Conservation (phyloP, 2,329 filamentous ascomycete species). For the Fusarium sp. region DNA sequence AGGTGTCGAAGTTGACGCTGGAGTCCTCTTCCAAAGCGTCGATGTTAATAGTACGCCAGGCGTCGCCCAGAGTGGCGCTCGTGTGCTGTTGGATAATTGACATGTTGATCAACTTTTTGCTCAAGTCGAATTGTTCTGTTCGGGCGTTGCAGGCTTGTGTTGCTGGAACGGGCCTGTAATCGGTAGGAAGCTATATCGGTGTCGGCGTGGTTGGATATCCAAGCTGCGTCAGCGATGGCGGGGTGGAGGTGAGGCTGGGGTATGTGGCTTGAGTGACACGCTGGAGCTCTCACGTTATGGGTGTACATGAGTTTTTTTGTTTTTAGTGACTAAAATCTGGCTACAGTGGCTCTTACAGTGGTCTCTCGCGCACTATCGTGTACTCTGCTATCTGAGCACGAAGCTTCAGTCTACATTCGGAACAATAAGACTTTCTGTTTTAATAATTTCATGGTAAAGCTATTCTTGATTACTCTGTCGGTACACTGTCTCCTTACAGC, state of each 20-base stretch:
- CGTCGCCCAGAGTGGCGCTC: conserved; percentile 69
- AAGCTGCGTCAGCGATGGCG: conserved; percentile 52
- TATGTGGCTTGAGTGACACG: conserved; percentile 31
- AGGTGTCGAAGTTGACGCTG: conserved; percentile 88
- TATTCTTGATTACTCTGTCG: background rate
- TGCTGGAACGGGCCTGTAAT: conserved; percentile 1
- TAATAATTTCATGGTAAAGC: background rate
- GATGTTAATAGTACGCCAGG: conserved; percentile 92
- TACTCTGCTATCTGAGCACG: background rate
- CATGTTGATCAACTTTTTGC: conserved; percentile 56
- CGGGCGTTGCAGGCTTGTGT: conserved; percentile 11
- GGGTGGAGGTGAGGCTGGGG: conserved; percentile 48
- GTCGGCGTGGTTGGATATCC: conserved; percentile 30
- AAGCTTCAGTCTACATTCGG: background rate
- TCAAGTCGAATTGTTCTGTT: background rate
- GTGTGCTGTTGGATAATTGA: conserved; percentile 76
- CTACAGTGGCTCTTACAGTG: background rate
- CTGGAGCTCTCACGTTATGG: background rate
- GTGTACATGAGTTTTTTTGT: background rate
- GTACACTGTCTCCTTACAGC: background rate
- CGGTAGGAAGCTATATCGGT: conserved; percentile 31
- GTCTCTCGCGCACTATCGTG: background rate
- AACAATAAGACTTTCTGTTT: background rate
- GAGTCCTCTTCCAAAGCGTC: conserved; percentile 92
- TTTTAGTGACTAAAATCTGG: background rate